Evolutionary conservation across 2,329 filamentous ascomycete species (phyloP), one percentile per base, ranked within the genome.

Genomic region (Davidsoniella neocaledoniae): DNA sequence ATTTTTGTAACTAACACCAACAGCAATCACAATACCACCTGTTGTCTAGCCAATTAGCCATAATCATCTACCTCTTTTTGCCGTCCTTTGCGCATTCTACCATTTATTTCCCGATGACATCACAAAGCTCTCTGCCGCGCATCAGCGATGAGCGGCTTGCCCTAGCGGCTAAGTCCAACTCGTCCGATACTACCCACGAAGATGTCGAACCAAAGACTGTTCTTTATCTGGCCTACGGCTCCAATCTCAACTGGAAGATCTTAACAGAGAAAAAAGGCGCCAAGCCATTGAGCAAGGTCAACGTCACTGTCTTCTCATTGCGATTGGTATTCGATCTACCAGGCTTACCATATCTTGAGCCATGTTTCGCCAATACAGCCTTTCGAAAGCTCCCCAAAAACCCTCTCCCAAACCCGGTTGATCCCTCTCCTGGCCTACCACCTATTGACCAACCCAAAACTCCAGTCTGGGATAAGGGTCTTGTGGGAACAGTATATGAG

Each of bases 401-500:
- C 51, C 60, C 55, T 3, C 16, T 60, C 60, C 47, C 60, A 60
- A 16, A 61, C 53, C 43, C 62, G 38, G 43, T 44, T 36, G 50
- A 54, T 26, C 54, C 54, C 17, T 48, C 41, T 14, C 51, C 49
- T 19, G 16, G 40, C 9, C 41, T 53, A 12, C 49, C 51, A 21
- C 51, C 53, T 17, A 49, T 54, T 17, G 42, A 47, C 4, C 49
- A 52, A 9, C 50, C 48, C 16, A 51, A 45, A 19, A 45, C 46
- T 16, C 54, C 61, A 36, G 46, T 61, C 57, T 94, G 86, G 87
- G 68, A 78, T 55, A 88, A 87, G 59, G 85, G 86, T 4, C 73
- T 98, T 2, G 76, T 95, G 39, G 91, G 91, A 21, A 86, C 94
- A 14, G 91, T 96, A 3, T 98, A 98, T 67, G 88, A 96, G 66